Conservation (phyloP, 2,329 filamentous ascomycete species). For the Xylariales sp. region DNA sequence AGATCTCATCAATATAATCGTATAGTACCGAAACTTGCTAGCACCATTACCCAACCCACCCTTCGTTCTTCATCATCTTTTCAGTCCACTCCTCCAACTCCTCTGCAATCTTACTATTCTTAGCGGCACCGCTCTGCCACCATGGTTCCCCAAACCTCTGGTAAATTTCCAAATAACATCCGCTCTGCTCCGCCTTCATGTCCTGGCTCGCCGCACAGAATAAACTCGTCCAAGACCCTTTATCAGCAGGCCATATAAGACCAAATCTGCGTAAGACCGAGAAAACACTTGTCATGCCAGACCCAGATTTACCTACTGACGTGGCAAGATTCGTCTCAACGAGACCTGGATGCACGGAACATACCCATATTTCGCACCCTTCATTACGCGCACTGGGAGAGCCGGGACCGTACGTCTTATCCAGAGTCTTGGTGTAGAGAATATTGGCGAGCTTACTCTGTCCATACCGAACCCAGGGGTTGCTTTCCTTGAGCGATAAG, state of each 20-base stretch:
- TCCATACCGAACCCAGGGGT: constrained; percentile 30
- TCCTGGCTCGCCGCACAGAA: constrained; percentile 30
- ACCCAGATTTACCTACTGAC: constrained; percentile 9
- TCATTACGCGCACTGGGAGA: constrained; percentile 18
- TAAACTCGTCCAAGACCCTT: constrained; percentile 29
- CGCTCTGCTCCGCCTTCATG: constrained; percentile 32
- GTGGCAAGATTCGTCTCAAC: constrained; percentile 25
- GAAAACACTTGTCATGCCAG: constrained; percentile 6
- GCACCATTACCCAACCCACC: constrained; percentile 19
- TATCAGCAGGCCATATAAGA: constrained; percentile 21
- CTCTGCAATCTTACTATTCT: constrained; percentile 26
- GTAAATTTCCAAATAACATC: constrained; percentile 26
- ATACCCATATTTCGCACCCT: constrained; percentile 31
- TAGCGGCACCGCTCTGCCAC: constrained; percentile 27
- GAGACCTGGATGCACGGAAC: constrained; percentile 35
- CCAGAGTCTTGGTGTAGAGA: constrained; percentile 31
- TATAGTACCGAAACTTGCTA: neutral
- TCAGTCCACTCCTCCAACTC: constrained; percentile 28
- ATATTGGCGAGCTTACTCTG: constrained; percentile 42
- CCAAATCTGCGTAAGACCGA: constrained; percentile 15
- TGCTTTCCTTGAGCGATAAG: constrained; percentile 12
- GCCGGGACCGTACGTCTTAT: constrained; percentile 27
- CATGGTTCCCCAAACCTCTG: constrained; percentile 22
- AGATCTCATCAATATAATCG: neutral
- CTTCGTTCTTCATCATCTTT: constrained; percentile 24